Base-by-base conservation (phyloP, 805 yeast species). In the Yarrowia porcina region DNA sequence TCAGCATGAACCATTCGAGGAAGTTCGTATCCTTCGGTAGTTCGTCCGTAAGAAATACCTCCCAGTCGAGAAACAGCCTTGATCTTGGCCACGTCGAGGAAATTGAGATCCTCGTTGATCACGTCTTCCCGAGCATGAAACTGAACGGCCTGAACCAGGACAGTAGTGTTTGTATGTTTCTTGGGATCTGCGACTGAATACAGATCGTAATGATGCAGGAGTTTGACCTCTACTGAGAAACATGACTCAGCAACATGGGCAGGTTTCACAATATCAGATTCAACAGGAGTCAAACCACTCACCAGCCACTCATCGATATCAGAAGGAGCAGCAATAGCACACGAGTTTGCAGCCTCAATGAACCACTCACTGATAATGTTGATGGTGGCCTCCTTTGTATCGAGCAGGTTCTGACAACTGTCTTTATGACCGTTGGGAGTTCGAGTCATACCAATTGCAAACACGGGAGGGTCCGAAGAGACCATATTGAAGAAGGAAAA, bases 341-440 rank as follows among this genome's bases (percentile, higher is more conserved):
- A 71, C 64, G 73, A 79, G 68, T 85, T 84, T 9, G 88, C 86
- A 23, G 88, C 88, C 65, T 85, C 88, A 27, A 80, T 72, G 66
- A 83, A 82, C 87, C 87, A 85, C 70, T 85, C 89, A 60, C 83
- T 76, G 44, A 85, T 77, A 50, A 85, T 76, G 69, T 80, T 85
- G 67, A 85, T 77, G 18, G 86, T 81, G 60, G 79, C 76, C 68
- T 85, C 89, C 4, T 72, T 74, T 2, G 84, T 82, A 23, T 79
- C 83, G 23, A 81, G 67, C 17, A 84, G 68, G 67, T 84, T 84
- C 9, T 64, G 66, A 61, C 75, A 72, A 4, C 87, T 77, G 69
- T 85, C 87, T 69, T 85, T 85, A n/a, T 70, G 67, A 13, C 63
- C 66, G 5, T 73, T 76, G 10, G 66, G 64, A 17, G 78, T 78